Conservation (phyloP, 2,329 filamentous ascomycete genomes). For the Phyllosticta capitalensis region DNA sequence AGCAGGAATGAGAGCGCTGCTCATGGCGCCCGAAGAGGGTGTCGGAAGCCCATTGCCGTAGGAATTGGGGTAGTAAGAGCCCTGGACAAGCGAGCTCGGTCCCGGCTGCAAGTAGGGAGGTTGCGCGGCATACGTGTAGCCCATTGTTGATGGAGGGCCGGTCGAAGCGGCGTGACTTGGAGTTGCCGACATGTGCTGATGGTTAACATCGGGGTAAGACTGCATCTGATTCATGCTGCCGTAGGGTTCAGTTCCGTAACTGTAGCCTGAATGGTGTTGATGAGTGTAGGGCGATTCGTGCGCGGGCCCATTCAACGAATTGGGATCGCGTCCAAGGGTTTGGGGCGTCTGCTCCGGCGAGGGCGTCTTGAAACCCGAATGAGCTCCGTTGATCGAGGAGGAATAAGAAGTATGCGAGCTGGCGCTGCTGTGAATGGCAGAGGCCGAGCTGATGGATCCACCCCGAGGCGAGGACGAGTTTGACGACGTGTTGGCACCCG, state of each 20-base stretch:
- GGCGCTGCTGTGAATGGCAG: slow-evolving; percentile 38
- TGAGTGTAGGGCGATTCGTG: slow-evolving; percentile 31
- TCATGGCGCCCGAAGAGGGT: slow-evolving; percentile 63
- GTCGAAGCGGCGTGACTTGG: slow-evolving; percentile 67
- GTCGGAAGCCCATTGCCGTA: slow-evolving; percentile 76
- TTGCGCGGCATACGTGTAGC: slow-evolving; percentile 67
- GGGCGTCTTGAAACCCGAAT: slow-evolving; percentile 62
- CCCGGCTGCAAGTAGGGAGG: slow-evolving; percentile 66
- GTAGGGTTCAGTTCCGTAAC: slow-evolving; percentile 30
- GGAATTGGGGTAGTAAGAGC: slow-evolving; percentile 58
- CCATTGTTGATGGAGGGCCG: slow-evolving; percentile 62
- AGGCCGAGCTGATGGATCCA: slow-evolving; percentile 58
- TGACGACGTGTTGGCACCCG: slow-evolving; percentile 54
- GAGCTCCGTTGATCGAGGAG: slow-evolving; percentile 43
- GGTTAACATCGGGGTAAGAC: slow-evolving; percentile 76
- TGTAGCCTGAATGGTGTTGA: slow-evolving; percentile 26
- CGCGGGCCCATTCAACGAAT: slow-evolving; percentile 28
- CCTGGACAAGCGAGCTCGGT: slow-evolving; percentile 46
- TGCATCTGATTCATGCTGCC: slow-evolving; percentile 70
- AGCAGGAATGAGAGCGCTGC: slow-evolving; percentile 54
- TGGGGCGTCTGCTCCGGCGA: slow-evolving; percentile 56
- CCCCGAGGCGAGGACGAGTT: slow-evolving; percentile 66
- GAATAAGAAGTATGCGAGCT: slow-evolving; percentile 49
- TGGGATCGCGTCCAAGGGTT: slow-evolving; percentile 24
- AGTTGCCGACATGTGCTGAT: slow-evolving; percentile 66